A percentile compares a stretch with the other conserved stretches of the same genome.
These are phyloP conservation scores for Neofusicoccum parvum DNA, from an alignment of 2,329 filamentous ascomycete species.

Conservation along the genomic window DNA sequence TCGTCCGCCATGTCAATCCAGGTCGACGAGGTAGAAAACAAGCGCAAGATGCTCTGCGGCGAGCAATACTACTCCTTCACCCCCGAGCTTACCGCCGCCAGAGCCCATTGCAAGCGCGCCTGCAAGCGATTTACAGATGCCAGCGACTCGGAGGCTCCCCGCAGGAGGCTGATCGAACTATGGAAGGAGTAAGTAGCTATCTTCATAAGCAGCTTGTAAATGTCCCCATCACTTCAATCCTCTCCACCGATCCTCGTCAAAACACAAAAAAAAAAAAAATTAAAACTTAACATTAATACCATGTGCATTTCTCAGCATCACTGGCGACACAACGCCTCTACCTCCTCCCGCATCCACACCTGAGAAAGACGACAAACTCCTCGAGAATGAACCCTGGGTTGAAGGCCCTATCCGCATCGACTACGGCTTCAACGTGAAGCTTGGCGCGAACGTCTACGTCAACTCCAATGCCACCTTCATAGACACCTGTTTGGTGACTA, in stretches of 20 bases:
- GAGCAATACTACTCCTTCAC: conserved; percentile 76
- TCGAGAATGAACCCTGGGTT: conserved; percentile 69
- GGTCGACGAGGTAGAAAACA: conserved; percentile 30
- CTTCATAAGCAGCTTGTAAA: too few relatives aligned
- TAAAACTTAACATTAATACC: too few relatives aligned
- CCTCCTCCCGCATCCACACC: conserved; percentile 60
- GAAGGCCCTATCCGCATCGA: conserved; percentile 71
- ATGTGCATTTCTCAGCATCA: not conserved
- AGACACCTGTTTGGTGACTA: conserved; percentile 72
- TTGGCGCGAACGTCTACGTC: conserved; percentile 74
- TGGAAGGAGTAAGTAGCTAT: too few relatives aligned
- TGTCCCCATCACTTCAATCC: too few relatives aligned
- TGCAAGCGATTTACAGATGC: too few relatives aligned
- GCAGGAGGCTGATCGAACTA: too few relatives aligned
- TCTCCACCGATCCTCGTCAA: too few relatives aligned
- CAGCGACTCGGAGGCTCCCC: too few relatives aligned
- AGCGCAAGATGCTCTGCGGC: conserved; percentile 60
- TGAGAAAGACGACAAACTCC: conserved; percentile 66
- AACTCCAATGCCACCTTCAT: conserved; percentile 75
- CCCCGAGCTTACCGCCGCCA: conserved; percentile 66
- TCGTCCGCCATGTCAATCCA: too few relatives aligned
- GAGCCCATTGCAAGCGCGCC: conserved; percentile 58
- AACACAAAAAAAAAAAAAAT: too few relatives aligned
- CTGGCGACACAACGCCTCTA: conserved; percentile 54
- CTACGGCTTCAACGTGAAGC: conserved; percentile 73